A percentile compares a stretch with the other conserved stretches of the same genome.
Evolutionary conservation across 352 stramenopile species (phyloP).

Genomic region (Aphanomyces astaci): DNA sequence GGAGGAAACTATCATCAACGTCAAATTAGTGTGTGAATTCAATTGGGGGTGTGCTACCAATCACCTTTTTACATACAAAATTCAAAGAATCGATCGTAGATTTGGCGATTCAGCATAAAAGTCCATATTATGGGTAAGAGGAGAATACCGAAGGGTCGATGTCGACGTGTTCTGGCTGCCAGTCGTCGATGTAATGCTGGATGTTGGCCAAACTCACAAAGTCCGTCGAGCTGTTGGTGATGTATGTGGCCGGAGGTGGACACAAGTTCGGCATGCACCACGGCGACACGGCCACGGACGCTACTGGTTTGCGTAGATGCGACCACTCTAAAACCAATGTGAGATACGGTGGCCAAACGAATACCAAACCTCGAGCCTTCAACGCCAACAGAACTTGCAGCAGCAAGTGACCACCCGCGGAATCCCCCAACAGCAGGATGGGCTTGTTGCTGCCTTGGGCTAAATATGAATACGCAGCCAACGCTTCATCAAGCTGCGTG

Average conservation of each 20-base stretch:
- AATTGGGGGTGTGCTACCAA: too few species aligned
- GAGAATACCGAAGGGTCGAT: constrained; percentile 1
- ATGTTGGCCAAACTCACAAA: neutral
- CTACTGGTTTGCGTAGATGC: neutral
- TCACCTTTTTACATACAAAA: too few species aligned
- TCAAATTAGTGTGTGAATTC: too few species aligned
- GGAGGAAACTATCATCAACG: too few species aligned
- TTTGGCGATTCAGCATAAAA: too few species aligned
- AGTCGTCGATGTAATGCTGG: neutral
- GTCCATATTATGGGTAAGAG: too few species aligned
- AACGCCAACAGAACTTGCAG: constrained; percentile 1
- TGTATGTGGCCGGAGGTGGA: neutral
- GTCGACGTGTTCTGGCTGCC: neutral
- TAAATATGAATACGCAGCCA: constrained; percentile 12
- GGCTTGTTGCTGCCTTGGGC: neutral
- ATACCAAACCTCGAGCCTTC: neutral
- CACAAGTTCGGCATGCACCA: neutral
- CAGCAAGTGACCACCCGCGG: constrained; percentile 11
- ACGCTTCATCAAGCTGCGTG: constrained; percentile 4
- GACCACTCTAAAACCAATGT: neutral
- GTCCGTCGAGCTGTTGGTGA: neutral
- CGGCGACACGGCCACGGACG: neutral
- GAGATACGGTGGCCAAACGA: too few species aligned
- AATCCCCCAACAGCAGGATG: constrained; percentile 17
- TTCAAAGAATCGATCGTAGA: too few species aligned